phyloP scores from a whole-genome alignment of 345 rosid genomes.

The Syzygium oleosum region DNA sequence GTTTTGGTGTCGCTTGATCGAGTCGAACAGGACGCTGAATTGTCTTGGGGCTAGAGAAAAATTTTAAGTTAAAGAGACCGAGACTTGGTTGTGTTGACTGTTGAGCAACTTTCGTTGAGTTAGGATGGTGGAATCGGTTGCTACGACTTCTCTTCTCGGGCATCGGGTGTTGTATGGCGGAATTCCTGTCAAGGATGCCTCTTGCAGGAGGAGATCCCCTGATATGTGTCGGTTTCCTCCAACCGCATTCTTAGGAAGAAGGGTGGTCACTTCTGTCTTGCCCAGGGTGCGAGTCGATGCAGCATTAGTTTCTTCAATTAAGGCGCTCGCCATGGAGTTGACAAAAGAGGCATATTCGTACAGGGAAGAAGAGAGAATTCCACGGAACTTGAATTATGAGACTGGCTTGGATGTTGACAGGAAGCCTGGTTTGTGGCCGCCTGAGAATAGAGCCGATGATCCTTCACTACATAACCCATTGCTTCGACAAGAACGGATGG shows the following conservation, averaged over 20 bases:
- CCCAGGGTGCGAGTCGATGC: conserved; percentile 20
- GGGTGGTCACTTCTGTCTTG: conserved; percentile 18
- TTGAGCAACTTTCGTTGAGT: conserved; percentile 6
- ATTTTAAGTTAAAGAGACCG: background rate
- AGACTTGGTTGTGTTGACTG: background rate
- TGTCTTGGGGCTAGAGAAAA: background rate
- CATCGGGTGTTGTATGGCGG: conserved; percentile 35
- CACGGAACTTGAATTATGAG: conserved; percentile 34
- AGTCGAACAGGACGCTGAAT: background rate
- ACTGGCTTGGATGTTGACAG: conserved; percentile 30
- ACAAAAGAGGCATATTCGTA: conserved; percentile 61
- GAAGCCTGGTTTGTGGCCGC: conserved; percentile 76
- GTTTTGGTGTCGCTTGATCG: background rate
- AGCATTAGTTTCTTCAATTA: conserved; percentile 20
- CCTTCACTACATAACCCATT: conserved; percentile 78
- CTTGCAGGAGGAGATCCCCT: conserved; percentile 21
- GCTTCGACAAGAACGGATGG: conserved; percentile 92
- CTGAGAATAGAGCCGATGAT: conserved; percentile 77
- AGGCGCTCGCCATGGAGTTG: conserved; percentile 63
- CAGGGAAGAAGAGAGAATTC: conserved; percentile 43
- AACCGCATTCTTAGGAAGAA: conserved; percentile 25
- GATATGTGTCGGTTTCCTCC: conserved; percentile 20
- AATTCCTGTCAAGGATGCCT: conserved; percentile 24
- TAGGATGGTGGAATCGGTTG: conserved; percentile 71
- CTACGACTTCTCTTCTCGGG: conserved; percentile 50